Evolutionary conservation across 2,329 filamentous ascomycete species (phyloP).

Genomic region (Arthrobotrys sphaeroides): DNA sequence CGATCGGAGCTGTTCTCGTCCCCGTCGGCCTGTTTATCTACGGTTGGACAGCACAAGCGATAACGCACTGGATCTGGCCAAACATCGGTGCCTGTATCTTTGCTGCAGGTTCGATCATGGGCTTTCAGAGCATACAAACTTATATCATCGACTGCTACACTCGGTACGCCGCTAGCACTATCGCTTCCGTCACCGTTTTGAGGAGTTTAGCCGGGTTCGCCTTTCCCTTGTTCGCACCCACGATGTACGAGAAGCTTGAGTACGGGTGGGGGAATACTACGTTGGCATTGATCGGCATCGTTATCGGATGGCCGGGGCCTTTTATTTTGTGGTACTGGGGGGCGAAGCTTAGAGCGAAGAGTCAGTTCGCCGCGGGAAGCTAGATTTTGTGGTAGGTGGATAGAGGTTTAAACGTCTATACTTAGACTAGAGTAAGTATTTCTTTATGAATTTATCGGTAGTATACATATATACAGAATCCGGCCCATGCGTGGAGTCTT

Average conservation of each 20-base stretch:
- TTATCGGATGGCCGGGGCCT: conserved; percentile 42
- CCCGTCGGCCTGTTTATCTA: conserved; percentile 69
- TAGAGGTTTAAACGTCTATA: neutral
- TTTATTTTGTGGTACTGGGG: conserved; percentile 52
- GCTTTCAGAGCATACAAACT: conserved; percentile 70
- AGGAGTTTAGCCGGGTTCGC: conserved; percentile 68
- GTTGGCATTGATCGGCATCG: conserved; percentile 64
- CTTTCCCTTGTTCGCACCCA: conserved; percentile 70
- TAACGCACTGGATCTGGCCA: conserved; percentile 69
- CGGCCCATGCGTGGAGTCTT: neutral
- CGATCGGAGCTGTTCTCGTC: conserved; percentile 67
- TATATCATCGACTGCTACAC: conserved; percentile 71
- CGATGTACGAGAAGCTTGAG: conserved; percentile 63
- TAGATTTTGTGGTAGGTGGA: neutral
- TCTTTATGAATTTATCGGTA: neutral
- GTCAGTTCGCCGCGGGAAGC: conserved; percentile 44
- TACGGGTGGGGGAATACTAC: conserved; percentile 67
- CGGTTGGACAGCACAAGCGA: conserved; percentile 68
- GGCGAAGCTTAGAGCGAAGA: conserved; percentile 38
- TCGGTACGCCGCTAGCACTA: conserved; percentile 64
- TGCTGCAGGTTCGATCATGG: conserved; percentile 67
- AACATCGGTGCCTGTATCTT: conserved; percentile 70
- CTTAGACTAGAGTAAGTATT: conserved; percentile 5
- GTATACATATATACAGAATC: neutral
- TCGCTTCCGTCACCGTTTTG: conserved; percentile 68